These are phyloP conservation scores for Phytophthora rubi DNA, from an alignment of 352 stramenopile genomes.

Conservation along the genomic window DNA sequence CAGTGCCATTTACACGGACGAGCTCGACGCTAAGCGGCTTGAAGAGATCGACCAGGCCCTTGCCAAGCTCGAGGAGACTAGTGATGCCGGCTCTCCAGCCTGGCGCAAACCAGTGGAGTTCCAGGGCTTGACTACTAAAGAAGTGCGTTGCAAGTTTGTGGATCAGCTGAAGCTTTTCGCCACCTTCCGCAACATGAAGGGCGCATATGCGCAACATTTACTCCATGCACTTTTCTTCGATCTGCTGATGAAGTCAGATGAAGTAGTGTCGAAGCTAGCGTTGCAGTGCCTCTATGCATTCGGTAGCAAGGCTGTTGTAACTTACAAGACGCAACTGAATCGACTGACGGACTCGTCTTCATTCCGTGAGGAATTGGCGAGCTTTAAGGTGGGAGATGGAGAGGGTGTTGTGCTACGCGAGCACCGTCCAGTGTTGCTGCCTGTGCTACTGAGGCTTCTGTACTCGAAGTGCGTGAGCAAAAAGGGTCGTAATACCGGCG, in stretches of 20 bases:
- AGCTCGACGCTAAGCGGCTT: slow-evolving; percentile 54
- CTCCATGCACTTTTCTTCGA: slow-evolving; percentile 89
- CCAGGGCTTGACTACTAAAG: slow-evolving; percentile 69
- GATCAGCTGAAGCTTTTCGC: slow-evolving; percentile 87
- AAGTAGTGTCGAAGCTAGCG: slow-evolving; percentile 84
- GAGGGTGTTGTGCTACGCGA: slow-evolving; percentile 75
- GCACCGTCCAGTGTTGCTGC: slow-evolving; percentile 81
- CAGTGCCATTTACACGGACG: slow-evolving; percentile 72
- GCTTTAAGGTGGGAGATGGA: slow-evolving; percentile 84
- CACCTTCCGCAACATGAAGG: slow-evolving; percentile 88
- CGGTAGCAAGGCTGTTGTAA: slow-evolving; percentile 78
- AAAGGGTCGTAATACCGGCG: slow-evolving; percentile 82
- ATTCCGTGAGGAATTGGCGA: slow-evolving; percentile 92
- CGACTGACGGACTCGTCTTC: slow-evolving; percentile 79
- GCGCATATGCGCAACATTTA: slow-evolving; percentile 77
- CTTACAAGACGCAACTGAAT: slow-evolving; percentile 89
- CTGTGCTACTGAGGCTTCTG: slow-evolving; percentile 88
- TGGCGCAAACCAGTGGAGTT: slow-evolving; percentile 44
- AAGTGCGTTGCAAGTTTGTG: slow-evolving; percentile 80
- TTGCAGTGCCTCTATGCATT: slow-evolving; percentile 89
- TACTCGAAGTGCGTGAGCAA: slow-evolving; percentile 92
- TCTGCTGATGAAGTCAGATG: slow-evolving; percentile 91
- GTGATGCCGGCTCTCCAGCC: slow-evolving; percentile 26
- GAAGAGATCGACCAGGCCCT: slow-evolving; percentile 58
- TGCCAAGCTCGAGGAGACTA: slow-evolving; percentile 42